A percentile compares a stretch with the other conserved stretches of the same genome.
These are phyloP conservation scores for Trichomonas vaginalis DNA, from an alignment of 208 protist species.

Conservation along the genomic window DNA sequence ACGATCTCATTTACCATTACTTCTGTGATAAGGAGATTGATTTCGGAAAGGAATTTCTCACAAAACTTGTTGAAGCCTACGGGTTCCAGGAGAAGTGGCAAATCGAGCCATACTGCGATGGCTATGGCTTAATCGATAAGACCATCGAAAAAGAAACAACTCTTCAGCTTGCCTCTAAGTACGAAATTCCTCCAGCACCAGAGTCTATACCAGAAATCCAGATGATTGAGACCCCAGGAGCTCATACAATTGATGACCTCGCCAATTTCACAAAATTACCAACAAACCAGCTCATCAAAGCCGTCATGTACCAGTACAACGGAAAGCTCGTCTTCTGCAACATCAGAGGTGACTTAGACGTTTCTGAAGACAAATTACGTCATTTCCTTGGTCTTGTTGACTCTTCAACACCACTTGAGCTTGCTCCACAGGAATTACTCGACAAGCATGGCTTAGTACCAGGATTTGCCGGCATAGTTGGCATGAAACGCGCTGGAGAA, in stretches of 20 bases:
- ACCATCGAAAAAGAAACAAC: neutral
- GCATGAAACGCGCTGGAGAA: neutral
- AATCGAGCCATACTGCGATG: neutral
- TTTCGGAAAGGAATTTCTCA: neutral
- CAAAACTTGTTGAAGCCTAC: neutral
- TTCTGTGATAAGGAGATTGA: neutral
- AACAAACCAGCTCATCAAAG: neutral
- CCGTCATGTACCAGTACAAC: neutral
- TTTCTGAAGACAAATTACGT: conserved; percentile 11
- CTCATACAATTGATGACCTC: neutral
- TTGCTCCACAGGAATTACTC: neutral
- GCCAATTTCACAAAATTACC: neutral
- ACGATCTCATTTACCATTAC: conserved; percentile 4
- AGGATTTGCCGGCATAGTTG: neutral
- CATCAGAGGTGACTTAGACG: neutral
- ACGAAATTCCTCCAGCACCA: neutral
- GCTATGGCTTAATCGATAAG: neutral
- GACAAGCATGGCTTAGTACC: neutral
- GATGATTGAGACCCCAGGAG: neutral
- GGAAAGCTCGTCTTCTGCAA: neutral
- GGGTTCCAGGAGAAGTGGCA: neutral
- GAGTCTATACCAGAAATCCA: neutral
- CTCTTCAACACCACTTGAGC: neutral
- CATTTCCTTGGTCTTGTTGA: neutral
- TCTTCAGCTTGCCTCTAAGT: neutral